A percentile compares a stretch with the other conserved stretches of the same genome.
phyloP scores from a whole-genome alignment of 495 filamentous ascomycete species.

The Hyphodiscus hymeniophilus region DNA sequence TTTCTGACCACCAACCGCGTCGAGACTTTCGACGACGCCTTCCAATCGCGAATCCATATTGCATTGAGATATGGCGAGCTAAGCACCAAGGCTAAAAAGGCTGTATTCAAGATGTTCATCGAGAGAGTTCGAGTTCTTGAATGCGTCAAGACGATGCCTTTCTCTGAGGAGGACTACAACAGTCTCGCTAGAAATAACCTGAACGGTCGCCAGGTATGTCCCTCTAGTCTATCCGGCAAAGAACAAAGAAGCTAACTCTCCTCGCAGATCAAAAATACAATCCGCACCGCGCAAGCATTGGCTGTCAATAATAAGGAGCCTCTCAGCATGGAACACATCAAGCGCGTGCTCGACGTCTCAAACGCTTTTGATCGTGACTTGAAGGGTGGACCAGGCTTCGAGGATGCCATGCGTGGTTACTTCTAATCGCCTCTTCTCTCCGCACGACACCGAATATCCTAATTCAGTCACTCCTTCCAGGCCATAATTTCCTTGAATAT shows the following conservation, averaged over 20 bases:
- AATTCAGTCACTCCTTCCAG: too few relatives aligned
- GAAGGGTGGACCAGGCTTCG: slow-evolving; percentile 54
- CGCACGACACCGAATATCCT: not conserved
- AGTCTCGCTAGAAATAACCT: slow-evolving; percentile 59
- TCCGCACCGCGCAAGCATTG: slow-evolving; percentile 77
- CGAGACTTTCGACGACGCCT: slow-evolving; percentile 57
- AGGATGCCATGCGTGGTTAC: slow-evolving; percentile 53
- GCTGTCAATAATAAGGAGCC: slow-evolving; percentile 67
- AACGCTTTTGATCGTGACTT: slow-evolving; percentile 77
- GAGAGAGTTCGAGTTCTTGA: slow-evolving; percentile 59
- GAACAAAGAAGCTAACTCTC: slow-evolving; percentile 13
- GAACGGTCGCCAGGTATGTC: slow-evolving; percentile 66
- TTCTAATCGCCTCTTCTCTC: slow-evolving; percentile 22
- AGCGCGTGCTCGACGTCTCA: slow-evolving; percentile 70
- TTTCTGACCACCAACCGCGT: slow-evolving; percentile 77
- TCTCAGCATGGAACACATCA: slow-evolving; percentile 75
- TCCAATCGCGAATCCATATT: slow-evolving; percentile 52
- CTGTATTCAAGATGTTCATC: slow-evolving; percentile 80
- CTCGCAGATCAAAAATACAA: slow-evolving; percentile 75
- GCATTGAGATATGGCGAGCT: slow-evolving; percentile 78
- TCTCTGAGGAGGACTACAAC: slow-evolving; percentile 62
- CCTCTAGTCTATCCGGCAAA: slow-evolving; percentile 14
- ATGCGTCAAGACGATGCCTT: slow-evolving; percentile 50
- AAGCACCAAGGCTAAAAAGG: slow-evolving; percentile 63
- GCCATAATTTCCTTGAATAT: too few relatives aligned